Evolutionary conservation across 148 eudicot species (phyloP), one percentile per base, ranked within the genome.

Genomic region (Amaranthus hypochondriacus): DNA sequence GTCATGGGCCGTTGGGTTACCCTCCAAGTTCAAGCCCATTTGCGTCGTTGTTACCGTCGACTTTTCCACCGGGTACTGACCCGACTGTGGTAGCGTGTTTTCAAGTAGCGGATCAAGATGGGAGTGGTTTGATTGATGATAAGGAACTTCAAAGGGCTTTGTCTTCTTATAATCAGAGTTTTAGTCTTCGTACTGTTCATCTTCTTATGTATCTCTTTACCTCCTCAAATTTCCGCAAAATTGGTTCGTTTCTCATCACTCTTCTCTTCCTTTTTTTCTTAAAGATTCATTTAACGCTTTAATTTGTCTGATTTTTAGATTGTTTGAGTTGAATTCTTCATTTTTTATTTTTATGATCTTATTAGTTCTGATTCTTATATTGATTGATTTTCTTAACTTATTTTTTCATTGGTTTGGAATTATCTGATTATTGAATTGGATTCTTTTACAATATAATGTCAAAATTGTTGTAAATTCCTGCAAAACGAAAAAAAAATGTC

Each of bases 21-120:
- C 39, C 39, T 28, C 39, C 39, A 28, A 28, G 39, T 28, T 28
- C 39, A 28, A 28, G 39, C 39, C 39, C 39, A 28, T 28, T 28
- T 28, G 39, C 39, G 39, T 28, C 39, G 39, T 28, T 28, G 39
- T 28, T 86, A 72, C 98, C 96, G 15, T 87, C 96, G 9, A 79
- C 86, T 4, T 93, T 93, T 44, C 90, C 94, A 0, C 94, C 94
- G 1, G 98, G 98, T 2, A 89, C 96, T 2, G 98, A 93, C 67
- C 94, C 94, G 5, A 89, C 69, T 44, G 74, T 93, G 42, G 74
- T 93, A 7, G 89, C 86, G 13, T 84, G 89, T 66, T 93, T 90
- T 43, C 92, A 87, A 86, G 69, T 81, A 60, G 92, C 96, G 54
- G 96, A 90, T 74, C 82, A 76, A 52, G 98, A 93, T 66, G 86